Evolutionary conservation across 2,329 filamentous ascomycete species (phyloP), one percentile per base, ranked within the genome.

Genomic region (Ophiocordyceps camponoti-rufipedis): DNA sequence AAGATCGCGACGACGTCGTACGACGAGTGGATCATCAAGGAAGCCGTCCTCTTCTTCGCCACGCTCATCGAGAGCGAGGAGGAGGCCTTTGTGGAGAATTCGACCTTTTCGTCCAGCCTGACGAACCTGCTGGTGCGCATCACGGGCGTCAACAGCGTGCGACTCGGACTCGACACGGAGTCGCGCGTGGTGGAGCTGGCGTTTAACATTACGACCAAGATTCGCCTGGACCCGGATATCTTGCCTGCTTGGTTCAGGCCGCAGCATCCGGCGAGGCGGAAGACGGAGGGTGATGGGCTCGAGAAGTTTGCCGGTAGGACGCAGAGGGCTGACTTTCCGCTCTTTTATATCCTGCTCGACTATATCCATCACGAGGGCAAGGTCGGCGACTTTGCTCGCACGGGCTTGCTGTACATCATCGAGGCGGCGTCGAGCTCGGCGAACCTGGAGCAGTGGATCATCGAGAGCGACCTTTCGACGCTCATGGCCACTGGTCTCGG

Each of bases 171-270:
- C 45, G 85, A 94, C 47, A 88, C 85, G 11, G 88, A 96, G 61
- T 82, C 82, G 10, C 80, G 87, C 48, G 80, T 96, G 43, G 85
- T 96, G 44, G 89, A 98, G 65, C 68, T 98, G 46, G 75, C 94
- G 41, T 98, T 98, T 65, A 93, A 89, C 50, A 88, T 98, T 52
- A 86, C 91, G 18, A 93, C 91, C 52, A 96, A 96, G 70, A 94
- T 98, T 53, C 75, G 91, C 42, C 69, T 95, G 49, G 82, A 93
- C 53, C 88, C 91, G 5, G 75, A 80, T 48, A 89, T 96, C 46
- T 66, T 98, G 42, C 76, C 85, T 1, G 83, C 86, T 14, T 98
- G 91, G 91, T 98, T 98, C 65, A 83, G 82, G 51, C 75, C 78
- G 8, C 58, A 61, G 44, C 50, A 57, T n/a, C 53, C 52, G 45